Evolutionary conservation across 345 rosid species (phyloP).

Genomic region (Camelina neglecta): DNA sequence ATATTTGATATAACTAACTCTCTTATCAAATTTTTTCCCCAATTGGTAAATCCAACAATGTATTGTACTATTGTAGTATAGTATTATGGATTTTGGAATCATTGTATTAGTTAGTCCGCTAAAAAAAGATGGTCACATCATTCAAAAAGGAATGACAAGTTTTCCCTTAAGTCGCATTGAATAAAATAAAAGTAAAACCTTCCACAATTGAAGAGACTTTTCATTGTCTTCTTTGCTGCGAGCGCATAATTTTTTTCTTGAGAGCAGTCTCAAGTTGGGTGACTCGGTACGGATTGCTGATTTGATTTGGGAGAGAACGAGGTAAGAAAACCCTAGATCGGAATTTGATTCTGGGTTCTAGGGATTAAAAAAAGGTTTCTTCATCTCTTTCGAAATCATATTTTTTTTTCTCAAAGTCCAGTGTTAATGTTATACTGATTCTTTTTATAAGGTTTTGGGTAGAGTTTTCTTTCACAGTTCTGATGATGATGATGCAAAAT

Average conservation of each 20-base stretch:
- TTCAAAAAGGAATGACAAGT: background rate
- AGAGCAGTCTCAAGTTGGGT: constrained; percentile 5
- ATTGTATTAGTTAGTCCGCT: constrained; percentile 1
- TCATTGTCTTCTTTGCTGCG: constrained; percentile 15
- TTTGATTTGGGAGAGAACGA: constrained; percentile 9
- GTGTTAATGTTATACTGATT: background rate
- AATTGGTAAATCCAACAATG: background rate
- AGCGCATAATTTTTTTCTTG: background rate
- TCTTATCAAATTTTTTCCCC: background rate
- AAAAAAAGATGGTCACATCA: constrained; percentile 6
- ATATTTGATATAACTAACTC: background rate
- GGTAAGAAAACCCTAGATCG: constrained; percentile 21
- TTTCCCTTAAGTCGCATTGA: constrained; percentile 4
- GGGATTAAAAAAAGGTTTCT: background rate
- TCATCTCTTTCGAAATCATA: background rate
- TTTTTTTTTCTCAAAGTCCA: background rate
- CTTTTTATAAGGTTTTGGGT: background rate
- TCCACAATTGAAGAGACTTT: constrained; percentile 19
- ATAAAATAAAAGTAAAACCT: constrained; percentile 13
- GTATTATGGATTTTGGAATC: background rate
- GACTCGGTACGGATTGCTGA: constrained; percentile 11
- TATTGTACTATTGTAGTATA: background rate
- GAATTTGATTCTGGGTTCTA: constrained; percentile 32
- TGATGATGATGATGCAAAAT: background rate
- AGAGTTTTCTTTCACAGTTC: background rate